Evolutionary conservation across 352 stramenopile species (phyloP), one percentile per base, ranked within the genome.

Genomic region (Phytophthora uliginosa): DNA sequence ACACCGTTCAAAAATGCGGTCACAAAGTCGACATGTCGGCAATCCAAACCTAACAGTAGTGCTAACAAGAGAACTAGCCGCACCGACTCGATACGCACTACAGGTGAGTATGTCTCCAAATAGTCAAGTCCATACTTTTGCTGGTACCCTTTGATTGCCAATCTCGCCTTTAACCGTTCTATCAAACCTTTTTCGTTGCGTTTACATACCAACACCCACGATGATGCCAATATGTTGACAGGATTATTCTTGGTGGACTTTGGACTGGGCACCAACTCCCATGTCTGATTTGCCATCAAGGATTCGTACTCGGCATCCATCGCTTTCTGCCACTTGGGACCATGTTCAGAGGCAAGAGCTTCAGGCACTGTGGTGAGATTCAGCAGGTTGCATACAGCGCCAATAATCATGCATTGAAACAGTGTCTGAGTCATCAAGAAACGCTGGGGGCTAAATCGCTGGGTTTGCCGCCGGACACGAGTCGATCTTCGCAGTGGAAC

Each of bases 91-190:
- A 47, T 47, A n/a, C 40, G 18, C 15, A 47, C 40, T 47, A 47
- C 40, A 47, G 40, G 40, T 6, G 40, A 47, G 40, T 47, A 47
- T 13, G 17, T 47, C 15, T 47, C 40, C 40, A 47, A 6, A 47
- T 52, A 53, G 22, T 62, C 56, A 12, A 62, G 10, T 62, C 56
- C 56, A 52, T 40, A 62, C 36, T 62, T 62, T 20, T 62, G 56
- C 28, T 36, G 34, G 24, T 62, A 62, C 13, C 20, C 34, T 24
- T 38, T 62, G n/a, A 62, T 52, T 9, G 56, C 38, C 20, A 53
- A 24, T 53, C 56, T 36, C 20, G 56, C 38, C 22, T 62, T 62
- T 36, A 24, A 24, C 34, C 56, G n/a, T 13, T 52, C 56, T 40
- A 52, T 52, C 36, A 4, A 28, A 22, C 22, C 56, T 8, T 62